Base-by-base conservation (phyloP, 2,329 filamentous ascomycete genomes). In the Pseudocercospora macadamiae region DNA sequence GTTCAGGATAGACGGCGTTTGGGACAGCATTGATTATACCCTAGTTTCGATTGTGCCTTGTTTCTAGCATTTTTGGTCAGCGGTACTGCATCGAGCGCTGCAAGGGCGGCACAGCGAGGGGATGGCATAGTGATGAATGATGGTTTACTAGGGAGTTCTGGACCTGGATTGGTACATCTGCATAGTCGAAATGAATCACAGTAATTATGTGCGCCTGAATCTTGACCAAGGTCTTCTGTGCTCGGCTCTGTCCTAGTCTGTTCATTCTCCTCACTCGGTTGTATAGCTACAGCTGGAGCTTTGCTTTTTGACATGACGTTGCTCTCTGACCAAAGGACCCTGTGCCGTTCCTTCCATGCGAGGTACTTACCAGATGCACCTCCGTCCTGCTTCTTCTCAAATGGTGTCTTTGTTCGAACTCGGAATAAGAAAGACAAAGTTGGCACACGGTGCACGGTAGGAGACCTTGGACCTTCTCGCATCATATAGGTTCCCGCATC, bases 61-160 rank as follows among this genome's bases (percentile, higher is more conserved):
- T 53, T 55, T 54, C 55, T 45, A 16, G 28, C 36, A 23, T 51
- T 49, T 49, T 34, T 57, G 8, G 47, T 37, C 12, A 63, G 30
- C 12, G 60, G 60, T 19, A 59, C 12, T 3, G 37, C 54, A 53
- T 60, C 55, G 0, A 58, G 34, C 4, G 39, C 51, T 7, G 57
- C 57, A 3, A 60, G 49, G 23, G 57, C 61, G 18, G 61, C 61
- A 39, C 57, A 60, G 26, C 54, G 51, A 19, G 44, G n/a, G 18
- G 61, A 63, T 9, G 57, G 57, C 55, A 60, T 63, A 56, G 14
- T 25, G 51, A 25, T 45, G 37, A 23, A 36, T 47, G 19, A 14
- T 32, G 37, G 25, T 19, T 14, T 2, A 26, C 21, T 21, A n/a
- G 21, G 23, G 39, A 10, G 2, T 16, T 10, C 16, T 19, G 4